Evolutionary conservation across 805 yeast genomes (phyloP), one percentile per base, ranked within the genome.

Genomic region (Lachancea waltii): DNA sequence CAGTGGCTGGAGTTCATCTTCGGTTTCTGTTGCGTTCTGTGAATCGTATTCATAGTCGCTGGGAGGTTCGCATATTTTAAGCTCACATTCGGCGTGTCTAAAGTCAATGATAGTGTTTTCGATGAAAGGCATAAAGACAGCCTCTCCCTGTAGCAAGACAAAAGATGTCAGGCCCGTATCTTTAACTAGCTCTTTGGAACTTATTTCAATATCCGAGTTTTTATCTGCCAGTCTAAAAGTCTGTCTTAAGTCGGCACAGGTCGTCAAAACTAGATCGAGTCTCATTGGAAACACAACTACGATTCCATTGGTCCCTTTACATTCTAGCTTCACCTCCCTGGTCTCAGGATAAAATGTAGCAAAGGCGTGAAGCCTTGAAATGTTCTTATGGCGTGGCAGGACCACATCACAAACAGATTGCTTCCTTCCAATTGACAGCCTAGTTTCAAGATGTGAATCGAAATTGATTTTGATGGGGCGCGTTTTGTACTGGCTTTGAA

Each of bases 271-370:
- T 30, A 68, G 68, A 13, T 57, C 47, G 9, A 67, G 46, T 14
- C 52, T 49, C 14, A 57, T 61, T 0, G 95, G 92, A 28, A 85
- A 72, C 4, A 73, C 67, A 14, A 87, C 72, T 7, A 73, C 70
- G 35, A 84, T 63, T 8, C 97, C 96, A 58, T 90, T 90, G 62
- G 78, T 73, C 3, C 97, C 97, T 38, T 77, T 58, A 59, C 97
- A 90, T 31, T 72, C 72, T 35, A 90, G 56, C 11, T 62, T 65
- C 31, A 85, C 57, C 32, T 66, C 49, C 23, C 72, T 63, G 8
- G 57, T 56, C 3, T 51, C 53, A 1, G 64, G 49, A 20, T 65
- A 54, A 53, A 72, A 78, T 18, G 69, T 63, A 7, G 60, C 41
- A 21, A 50, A 47, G 8, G 60, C 59, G 39, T 61, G 65, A 22